Evolutionary conservation across 768 basidiomycete species (phyloP), one percentile per base, ranked within the genome.

Genomic region (Leccinum variicolor): DNA sequence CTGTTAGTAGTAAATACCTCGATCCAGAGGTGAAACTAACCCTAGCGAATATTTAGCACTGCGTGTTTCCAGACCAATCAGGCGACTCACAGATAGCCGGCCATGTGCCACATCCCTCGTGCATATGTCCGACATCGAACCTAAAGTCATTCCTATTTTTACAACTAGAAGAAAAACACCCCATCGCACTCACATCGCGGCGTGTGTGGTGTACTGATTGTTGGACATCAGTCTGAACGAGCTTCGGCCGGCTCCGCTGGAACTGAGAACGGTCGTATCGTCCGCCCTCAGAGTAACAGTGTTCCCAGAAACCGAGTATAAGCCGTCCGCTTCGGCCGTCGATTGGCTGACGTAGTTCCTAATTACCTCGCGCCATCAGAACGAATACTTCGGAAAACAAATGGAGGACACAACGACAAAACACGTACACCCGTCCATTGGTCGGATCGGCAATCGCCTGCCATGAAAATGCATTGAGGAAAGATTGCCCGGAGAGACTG

Each of bases 241-340:
- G 34, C 73, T 70, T 45, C 76, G 64, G 45, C 76, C 76, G 0
- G 73, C 64, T 6, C 66, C 73, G 8, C 51, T 53, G 7, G 74
- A 4, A 6, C 34, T 62, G 10, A 78, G 66, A 6, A 62, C 56
- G 10, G 76, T 75, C 14, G 60, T 67, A 43, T 67, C 28, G 41
- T 77, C 76, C 3, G 73, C 70, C 1, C 70, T 65, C 21, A 77
- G 55, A 14, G 63, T 69, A 13, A 76, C 65, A 5, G 62, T 58
- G 59, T 81, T 74, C 17, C 76, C 77, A 15, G 76, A 77, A 3
- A 84, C 75, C 58, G 74, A 86, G 3, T 84, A 86, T 50, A 90
- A 66, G 62, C 88, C 86, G 50, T 78, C 67, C 13, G 73, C 70
- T 25, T 75, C 59, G 0, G 88, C 87, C 0, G 82, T 84, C 3